Evolutionary conservation across 2,329 filamentous ascomycete genomes (phyloP).

Genomic region (Plectosphaerella plurivora): DNA sequence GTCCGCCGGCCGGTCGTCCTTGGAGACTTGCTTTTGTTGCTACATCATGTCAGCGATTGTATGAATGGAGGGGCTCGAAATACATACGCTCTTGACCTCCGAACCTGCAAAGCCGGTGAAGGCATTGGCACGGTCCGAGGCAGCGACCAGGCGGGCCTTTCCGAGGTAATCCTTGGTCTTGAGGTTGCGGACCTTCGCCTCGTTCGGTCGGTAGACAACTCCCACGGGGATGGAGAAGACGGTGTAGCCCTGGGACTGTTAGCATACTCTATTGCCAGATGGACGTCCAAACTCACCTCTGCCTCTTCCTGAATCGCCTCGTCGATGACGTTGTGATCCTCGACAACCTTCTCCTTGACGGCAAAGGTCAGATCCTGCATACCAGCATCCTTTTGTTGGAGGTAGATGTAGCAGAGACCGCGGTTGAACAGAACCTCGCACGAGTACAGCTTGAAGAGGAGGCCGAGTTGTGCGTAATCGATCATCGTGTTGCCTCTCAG

Average conservation of each 20-base stretch:
- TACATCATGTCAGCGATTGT: slow-evolving; percentile 9
- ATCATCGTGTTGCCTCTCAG: slow-evolving; percentile 95
- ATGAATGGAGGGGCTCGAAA: background rate
- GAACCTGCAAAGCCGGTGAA: slow-evolving; percentile 79
- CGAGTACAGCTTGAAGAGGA: slow-evolving; percentile 95
- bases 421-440: slow-evolving; percentile 98
- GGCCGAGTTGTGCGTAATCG: slow-evolving; percentile 92
- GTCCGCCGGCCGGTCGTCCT: slow-evolving; percentile 78
- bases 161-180: slow-evolving; percentile 98
- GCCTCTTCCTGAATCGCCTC: slow-evolving; percentile 92
- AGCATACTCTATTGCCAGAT: background rate
- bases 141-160: slow-evolving; percentile 88
- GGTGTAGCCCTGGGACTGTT: slow-evolving; percentile 71
- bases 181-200: slow-evolving; percentile 96
- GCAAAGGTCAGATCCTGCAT: slow-evolving; percentile 89
- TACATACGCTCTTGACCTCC: slow-evolving; percentile 67
- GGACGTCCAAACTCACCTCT: slow-evolving; percentile 55
- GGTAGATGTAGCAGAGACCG: slow-evolving; percentile 93
- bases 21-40: slow-evolving; percentile 28
- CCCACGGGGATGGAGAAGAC: slow-evolving; percentile 98
- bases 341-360: slow-evolving; percentile 91
- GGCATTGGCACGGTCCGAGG: slow-evolving; percentile 73
- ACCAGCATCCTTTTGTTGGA: slow-evolving; percentile 85
- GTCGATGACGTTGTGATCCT: slow-evolving; percentile 96
- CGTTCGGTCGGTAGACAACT: slow-evolving; percentile 90